Conservation (phyloP, 352 stramenopile genomes). For the Phytophthora sojae region DNA sequence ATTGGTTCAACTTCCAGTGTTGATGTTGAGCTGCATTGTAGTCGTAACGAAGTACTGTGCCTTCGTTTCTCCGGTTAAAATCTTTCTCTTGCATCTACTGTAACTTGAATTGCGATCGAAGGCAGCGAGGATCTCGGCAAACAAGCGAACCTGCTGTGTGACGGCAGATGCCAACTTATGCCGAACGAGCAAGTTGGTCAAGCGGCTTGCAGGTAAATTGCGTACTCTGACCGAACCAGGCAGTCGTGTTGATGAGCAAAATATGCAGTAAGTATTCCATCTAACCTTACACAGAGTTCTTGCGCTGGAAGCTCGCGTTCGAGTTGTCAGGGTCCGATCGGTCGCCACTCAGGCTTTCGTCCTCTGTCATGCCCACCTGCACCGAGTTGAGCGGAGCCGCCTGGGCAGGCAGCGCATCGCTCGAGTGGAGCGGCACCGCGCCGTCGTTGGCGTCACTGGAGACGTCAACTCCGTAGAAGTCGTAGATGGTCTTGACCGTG, state of each 20-base stretch:
- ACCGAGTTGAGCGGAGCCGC: slow-evolving; percentile 34
- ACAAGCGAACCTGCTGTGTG: too few relatives aligned
- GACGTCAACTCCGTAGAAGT: slow-evolving; percentile 67
- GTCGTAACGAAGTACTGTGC: too few relatives aligned
- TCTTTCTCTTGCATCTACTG: too few relatives aligned
- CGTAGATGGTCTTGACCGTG: slow-evolving; percentile 69
- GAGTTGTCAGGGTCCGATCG: slow-evolving; percentile 37
- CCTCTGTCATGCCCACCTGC: slow-evolving; percentile 45
- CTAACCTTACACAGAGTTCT: slow-evolving; percentile 56
- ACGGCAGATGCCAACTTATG: too few relatives aligned
- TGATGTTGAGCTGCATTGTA: too few relatives aligned
- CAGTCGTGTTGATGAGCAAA: slow-evolving; percentile 20
- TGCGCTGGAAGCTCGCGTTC: slow-evolving; percentile 52
- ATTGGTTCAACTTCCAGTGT: too few relatives aligned
- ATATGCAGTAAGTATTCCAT: slow-evolving; percentile 26
- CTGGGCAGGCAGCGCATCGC: slow-evolving; percentile 10
- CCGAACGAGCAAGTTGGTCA: too few relatives aligned
- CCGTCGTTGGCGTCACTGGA: slow-evolving; percentile 38
- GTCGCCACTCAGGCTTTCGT: slow-evolving; percentile 43
- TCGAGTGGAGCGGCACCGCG: slow-evolving; percentile 29
- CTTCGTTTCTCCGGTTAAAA: too few relatives aligned
- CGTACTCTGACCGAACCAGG: slow-evolving; percentile 10
- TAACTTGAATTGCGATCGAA: too few relatives aligned
- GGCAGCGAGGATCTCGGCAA: too few relatives aligned
- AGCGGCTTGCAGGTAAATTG: slow-evolving; percentile 9